phyloP scores from a whole-genome alignment of 768 basidiomycete genomes.

The Gloeophyllum trabeum region DNA sequence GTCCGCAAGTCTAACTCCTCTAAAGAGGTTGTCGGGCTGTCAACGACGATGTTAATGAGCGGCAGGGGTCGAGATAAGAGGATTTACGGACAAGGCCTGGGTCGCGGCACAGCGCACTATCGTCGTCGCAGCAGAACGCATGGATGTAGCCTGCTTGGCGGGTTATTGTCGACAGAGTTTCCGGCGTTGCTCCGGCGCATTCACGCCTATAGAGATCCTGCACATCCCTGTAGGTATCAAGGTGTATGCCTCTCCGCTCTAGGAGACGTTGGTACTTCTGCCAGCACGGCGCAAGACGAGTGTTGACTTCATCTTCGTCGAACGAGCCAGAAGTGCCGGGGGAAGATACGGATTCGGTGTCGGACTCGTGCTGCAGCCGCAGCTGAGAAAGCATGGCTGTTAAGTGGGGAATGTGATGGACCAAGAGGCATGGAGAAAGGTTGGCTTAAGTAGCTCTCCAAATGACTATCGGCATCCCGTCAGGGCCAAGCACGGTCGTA shows the following conservation, averaged over 20 bases:
- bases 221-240: slow-evolving; percentile 63
- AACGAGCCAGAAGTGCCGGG: neutral
- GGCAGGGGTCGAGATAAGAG: neutral
- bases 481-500: too few species aligned
- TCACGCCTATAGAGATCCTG: slow-evolving; percentile 39
- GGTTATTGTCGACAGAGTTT: slow-evolving; percentile 5
- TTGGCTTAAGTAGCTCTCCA: too few species aligned
- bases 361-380: too few species aligned
- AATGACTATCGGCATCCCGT: too few species aligned
- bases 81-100: slow-evolving; percentile 47
- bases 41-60: slow-evolving; percentile 1
- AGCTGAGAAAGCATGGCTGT: too few species aligned
- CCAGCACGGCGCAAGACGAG: slow-evolving; percentile 54
- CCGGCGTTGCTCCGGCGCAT: slow-evolving; percentile 12
- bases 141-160: slow-evolving; percentile 21
- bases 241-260: slow-evolving; percentile 39
- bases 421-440: too few species aligned
- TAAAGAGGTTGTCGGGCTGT: slow-evolving; percentile 65
- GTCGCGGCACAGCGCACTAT: slow-evolving; percentile 59
- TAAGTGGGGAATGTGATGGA: too few species aligned
- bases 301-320: slow-evolving; percentile 28
- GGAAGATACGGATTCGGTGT: neutral
- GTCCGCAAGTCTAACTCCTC: slow-evolving; percentile 43
- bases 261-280: slow-evolving; percentile 37
- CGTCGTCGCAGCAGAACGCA: slow-evolving; percentile 25